phyloP scores from a whole-genome alignment of 139 green algal genomes.

The Trebouxia sp. region DNA sequence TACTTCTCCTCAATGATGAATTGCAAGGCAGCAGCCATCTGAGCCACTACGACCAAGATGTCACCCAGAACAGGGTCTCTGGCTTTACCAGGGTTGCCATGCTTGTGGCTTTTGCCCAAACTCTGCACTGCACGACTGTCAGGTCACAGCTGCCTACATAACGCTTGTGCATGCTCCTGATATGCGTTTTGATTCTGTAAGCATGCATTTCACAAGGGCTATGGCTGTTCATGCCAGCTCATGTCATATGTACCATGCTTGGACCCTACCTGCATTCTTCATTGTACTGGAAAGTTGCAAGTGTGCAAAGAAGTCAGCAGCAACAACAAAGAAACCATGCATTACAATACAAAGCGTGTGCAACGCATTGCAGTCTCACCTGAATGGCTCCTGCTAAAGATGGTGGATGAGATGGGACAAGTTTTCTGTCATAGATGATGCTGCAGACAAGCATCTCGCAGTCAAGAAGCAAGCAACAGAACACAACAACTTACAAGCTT shows the following conservation, averaged over 20 bases:
- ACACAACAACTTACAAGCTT: too few species aligned
- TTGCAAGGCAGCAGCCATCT: conserved; percentile 63
- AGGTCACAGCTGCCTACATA: too few species aligned
- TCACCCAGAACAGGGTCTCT: conserved; percentile 72
- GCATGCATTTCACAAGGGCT: too few species aligned
- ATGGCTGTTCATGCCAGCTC: too few species aligned
- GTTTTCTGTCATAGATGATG: conserved; percentile 36
- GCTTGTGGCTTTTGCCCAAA: background rate
- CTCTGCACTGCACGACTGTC: background rate
- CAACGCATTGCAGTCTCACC: too few species aligned
- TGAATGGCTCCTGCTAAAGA: background rate
- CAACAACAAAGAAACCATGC: background rate
- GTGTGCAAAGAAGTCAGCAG: too few species aligned
- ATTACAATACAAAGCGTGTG: background rate
- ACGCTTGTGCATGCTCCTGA: too few species aligned
- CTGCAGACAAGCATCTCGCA: too few species aligned
- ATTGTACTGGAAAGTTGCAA: too few species aligned
- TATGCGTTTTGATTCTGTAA: too few species aligned
- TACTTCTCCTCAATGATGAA: conserved; percentile 93
- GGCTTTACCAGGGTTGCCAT: background rate
- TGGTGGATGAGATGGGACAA: background rate
- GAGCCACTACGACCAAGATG: conserved; percentile 71
- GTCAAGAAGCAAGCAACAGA: background rate
- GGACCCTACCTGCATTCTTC: too few species aligned
- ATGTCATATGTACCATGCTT: too few species aligned